Conservation (phyloP, 1,284 basidiomycete species). For the Chiua sp. region DNA sequence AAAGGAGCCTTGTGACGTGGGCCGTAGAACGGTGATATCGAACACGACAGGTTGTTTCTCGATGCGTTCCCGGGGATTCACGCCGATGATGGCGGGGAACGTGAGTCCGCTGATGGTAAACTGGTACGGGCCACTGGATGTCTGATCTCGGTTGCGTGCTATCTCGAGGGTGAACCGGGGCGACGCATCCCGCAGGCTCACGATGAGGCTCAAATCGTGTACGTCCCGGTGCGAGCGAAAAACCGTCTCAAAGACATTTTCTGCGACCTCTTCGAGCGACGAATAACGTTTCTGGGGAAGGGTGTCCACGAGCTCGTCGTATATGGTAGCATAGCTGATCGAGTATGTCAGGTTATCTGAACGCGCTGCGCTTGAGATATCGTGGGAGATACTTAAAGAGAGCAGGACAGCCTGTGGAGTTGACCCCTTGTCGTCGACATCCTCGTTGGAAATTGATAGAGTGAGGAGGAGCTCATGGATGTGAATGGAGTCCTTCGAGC, state of each 20-base stretch:
- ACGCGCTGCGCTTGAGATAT: constrained; percentile 56
- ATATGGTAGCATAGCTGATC: constrained; percentile 63
- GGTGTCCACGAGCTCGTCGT: constrained; percentile 36
- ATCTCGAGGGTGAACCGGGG: not conserved
- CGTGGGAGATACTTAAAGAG: constrained; percentile 59
- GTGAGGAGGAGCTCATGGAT: constrained; percentile 54
- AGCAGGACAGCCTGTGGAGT: constrained; percentile 62
- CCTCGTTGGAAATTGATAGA: constrained; percentile 43
- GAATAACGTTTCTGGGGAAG: constrained; percentile 11
- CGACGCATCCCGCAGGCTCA: not conserved
- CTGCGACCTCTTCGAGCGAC: constrained; percentile 23
- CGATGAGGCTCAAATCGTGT: constrained; percentile 11
- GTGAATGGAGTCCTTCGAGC: constrained; percentile 45
- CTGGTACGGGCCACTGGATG: not conserved
- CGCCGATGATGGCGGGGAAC: constrained; percentile 16
- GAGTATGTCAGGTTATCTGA: constrained; percentile 64
- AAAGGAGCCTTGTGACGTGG: constrained; percentile 2
- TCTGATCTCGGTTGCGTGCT: constrained; percentile 9
- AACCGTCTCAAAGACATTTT: constrained; percentile 12
- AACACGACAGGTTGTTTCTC: constrained; percentile 19
- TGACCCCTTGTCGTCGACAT: constrained; percentile 48
- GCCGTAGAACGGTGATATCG: constrained; percentile 15
- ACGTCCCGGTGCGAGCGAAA: constrained; percentile 15
- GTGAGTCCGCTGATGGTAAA: constrained; percentile 6
- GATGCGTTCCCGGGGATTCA: constrained; percentile 18